Conservation (phyloP, 352 stramenopile genomes). For the Globisporangium middletonii region DNA sequence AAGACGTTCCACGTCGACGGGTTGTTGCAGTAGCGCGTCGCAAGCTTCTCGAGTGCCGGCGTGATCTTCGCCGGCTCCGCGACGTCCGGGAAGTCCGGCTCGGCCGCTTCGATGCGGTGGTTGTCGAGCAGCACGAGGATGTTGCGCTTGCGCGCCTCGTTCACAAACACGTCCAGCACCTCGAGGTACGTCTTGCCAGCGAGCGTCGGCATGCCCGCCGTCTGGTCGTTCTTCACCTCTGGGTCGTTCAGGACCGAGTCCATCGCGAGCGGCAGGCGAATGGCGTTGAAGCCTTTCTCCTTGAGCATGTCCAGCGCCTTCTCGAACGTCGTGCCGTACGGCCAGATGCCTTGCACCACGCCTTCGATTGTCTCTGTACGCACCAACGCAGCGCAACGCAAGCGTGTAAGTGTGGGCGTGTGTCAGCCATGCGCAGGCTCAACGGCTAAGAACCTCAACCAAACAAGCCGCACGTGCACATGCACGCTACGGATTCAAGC, state of each 20-base stretch:
- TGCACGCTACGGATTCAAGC: slow-evolving; percentile 1
- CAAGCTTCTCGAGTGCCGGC: slow-evolving; percentile 44
- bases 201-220: slow-evolving; percentile 28
- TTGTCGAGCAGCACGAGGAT: slow-evolving; percentile 70
- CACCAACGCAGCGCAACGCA: neutral
- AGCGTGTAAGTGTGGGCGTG: too few species aligned
- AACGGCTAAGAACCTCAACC: neutral
- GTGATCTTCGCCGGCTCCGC: slow-evolving; percentile 48
- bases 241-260: slow-evolving; percentile 50
- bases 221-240: slow-evolving; percentile 38
- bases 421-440: too few species aligned
- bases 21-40: slow-evolving; percentile 57
- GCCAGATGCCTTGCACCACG: slow-evolving; percentile 59
- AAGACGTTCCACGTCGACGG: slow-evolving; percentile 65
- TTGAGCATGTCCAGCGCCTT: slow-evolving; percentile 41
- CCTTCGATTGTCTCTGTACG: slow-evolving; percentile 46
- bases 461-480: neutral
- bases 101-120: slow-evolving; percentile 47
- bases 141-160: slow-evolving; percentile 49
- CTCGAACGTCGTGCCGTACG: slow-evolving; percentile 49
- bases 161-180: slow-evolving; percentile 51
- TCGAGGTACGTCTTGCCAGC: slow-evolving; percentile 53
- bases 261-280: slow-evolving; percentile 62
- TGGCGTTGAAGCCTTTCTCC: slow-evolving; percentile 46
- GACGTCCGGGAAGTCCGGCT: slow-evolving; percentile 55